Conservation (phyloP, 1,139 yeast genomes). For the Debaryomycetaceae sp. region DNA sequence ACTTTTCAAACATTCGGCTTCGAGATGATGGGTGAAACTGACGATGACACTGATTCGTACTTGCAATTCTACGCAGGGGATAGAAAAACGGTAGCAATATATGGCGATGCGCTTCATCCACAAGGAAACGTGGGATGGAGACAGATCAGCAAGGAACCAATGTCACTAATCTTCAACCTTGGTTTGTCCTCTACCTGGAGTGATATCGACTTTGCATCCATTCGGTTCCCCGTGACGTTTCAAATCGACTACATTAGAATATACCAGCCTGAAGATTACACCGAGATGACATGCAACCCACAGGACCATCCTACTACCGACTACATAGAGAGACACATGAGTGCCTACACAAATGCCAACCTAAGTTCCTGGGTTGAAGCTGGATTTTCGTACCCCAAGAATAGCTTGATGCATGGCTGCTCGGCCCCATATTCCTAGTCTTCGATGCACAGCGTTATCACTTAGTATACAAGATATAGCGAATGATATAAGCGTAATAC, state of each 20-base stretch:
- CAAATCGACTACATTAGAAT: constrained; percentile 73
- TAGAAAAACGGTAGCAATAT: constrained; percentile 59
- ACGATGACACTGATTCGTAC: constrained; percentile 76
- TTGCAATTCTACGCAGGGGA: constrained; percentile 56
- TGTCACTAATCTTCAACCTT: constrained; percentile 73
- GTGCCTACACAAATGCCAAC: constrained; percentile 63
- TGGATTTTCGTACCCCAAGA: constrained; percentile 63
- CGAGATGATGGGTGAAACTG: constrained; percentile 68
- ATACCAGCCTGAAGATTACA: constrained; percentile 61
- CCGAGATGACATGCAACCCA: constrained; percentile 72
- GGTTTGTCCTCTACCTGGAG: constrained; percentile 84
- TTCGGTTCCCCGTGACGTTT: constrained; percentile 65
- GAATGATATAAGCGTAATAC: too few species aligned
- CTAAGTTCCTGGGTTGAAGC: constrained; percentile 64
- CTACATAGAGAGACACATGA: constrained; percentile 60
- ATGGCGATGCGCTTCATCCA: constrained; percentile 65
- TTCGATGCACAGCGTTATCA: background rate
- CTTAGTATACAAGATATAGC: too few species aligned
- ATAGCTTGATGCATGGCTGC: constrained; percentile 19
- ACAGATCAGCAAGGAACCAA: constrained; percentile 75
- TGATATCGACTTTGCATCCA: constrained; percentile 72
- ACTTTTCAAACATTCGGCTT: constrained; percentile 70
- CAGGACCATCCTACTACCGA: constrained; percentile 65
- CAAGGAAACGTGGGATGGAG: constrained; percentile 83
- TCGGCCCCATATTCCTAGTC: constrained; percentile 4